Evolutionary conservation across 2,329 filamentous ascomycete genomes (phyloP).

Genomic region (Mycosphaerelloides madeirae): DNA sequence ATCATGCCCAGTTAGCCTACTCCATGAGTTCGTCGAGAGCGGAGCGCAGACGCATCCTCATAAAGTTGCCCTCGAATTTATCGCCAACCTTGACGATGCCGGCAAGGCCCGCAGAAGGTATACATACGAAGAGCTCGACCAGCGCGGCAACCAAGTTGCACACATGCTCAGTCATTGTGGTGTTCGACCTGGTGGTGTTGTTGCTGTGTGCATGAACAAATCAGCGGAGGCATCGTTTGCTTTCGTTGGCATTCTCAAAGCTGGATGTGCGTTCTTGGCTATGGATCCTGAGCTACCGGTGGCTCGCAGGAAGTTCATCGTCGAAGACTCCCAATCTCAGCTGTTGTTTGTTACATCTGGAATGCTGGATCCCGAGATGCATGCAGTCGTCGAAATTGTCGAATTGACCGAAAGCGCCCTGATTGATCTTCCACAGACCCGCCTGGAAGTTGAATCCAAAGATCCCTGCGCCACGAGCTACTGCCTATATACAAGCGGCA

Average conservation of each 20-base stretch:
- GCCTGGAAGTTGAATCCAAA: constrained; percentile 33
- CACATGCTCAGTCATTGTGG: constrained; percentile 54
- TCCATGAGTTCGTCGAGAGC: constrained; percentile 75
- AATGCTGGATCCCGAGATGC: constrained; percentile 8
- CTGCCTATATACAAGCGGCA: constrained; percentile 82
- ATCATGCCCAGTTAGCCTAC: constrained; percentile 52
- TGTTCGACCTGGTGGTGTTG: constrained; percentile 54
- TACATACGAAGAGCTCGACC: constrained; percentile 70
- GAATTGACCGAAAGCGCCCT: constrained; percentile 15
- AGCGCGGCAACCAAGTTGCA: constrained; percentile 67
- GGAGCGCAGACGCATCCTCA: constrained; percentile 55
- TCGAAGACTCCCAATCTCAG: constrained; percentile 64
- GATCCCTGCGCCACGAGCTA: constrained; percentile 62
- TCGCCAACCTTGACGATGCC: constrained; percentile 42
- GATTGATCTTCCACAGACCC: constrained; percentile 24
- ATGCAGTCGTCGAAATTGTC: constrained; percentile 7
- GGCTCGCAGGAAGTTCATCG: constrained; percentile 71
- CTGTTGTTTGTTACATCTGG: constrained; percentile 40
- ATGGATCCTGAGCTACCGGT: constrained; percentile 70
- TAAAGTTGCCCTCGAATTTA: constrained; percentile 68
- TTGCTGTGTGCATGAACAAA: constrained; percentile 79
- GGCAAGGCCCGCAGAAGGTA: constrained; percentile 52
- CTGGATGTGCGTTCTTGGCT: constrained; percentile 75
- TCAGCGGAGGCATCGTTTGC: constrained; percentile 78
- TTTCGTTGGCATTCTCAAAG: constrained; percentile 76